Base-by-base conservation (phyloP, 2,329 filamentous ascomycete genomes). In the Meredithiella fracta region DNA sequence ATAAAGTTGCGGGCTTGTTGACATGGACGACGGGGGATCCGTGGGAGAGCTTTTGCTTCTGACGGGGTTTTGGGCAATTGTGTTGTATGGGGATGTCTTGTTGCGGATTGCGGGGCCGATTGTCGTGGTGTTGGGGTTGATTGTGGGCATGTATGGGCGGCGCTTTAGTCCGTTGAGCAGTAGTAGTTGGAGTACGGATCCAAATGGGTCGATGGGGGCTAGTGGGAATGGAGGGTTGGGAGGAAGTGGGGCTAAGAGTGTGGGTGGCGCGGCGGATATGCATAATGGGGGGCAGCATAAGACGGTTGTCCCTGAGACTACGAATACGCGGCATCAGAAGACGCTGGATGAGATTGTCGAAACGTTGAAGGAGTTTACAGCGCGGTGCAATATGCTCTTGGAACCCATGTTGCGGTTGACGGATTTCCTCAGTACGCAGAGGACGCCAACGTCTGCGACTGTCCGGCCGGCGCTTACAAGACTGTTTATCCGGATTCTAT, bases 311-410 rank as follows among this genome's bases (percentile, higher is more conserved):
- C 76, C 74, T 7, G 86, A 88, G 63, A 65, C 70, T 15, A 79
- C 76, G 5, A 81, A 77, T 59, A 83, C 82, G 44, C 82, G 84
- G 59, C 86, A 92, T 63, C 87, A 95, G 64, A 96, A 96, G 72
- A 96, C 89, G 53, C 70, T 98, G 54, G 92, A 98, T 66, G 92
- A 98, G 70, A 98, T 98, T 59, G 86, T 98, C 57, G 90, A 97
- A 63, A 94, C 87, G 0, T 71, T 98, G 47, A 88, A 89, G 66
- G 82, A 89, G 61, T 87, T 98, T 62, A 97, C 91, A 0, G 85
- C 84, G 3, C 79, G 92, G 51, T 96, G 92, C 69, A 95, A 96
- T 67, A 84, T 95, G 54, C 73, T 98, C 17, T 76, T 97, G 53
- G 90, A 96, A 63, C 92, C 92, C 2, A 77, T 97, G 56, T 74